These are phyloP conservation scores for Orbilia ellipsospora DNA, from an alignment of 2,329 filamentous ascomycete genomes.

Conservation along the genomic window DNA sequence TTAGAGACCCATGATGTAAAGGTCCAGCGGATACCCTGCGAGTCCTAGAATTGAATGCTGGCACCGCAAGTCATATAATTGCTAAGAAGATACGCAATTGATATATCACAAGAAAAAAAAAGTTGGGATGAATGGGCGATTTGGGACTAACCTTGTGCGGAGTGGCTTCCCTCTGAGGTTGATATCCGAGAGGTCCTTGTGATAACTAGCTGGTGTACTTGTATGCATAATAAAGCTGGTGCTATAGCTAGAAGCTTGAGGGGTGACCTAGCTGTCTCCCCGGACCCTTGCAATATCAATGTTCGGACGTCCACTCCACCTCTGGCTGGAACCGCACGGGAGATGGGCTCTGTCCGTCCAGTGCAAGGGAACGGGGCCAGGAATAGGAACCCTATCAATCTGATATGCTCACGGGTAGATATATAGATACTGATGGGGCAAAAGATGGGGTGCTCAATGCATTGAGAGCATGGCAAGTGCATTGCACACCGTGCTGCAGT, in stretches of 20 bases:
- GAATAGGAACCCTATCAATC: conserved; percentile 35
- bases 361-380: conserved; percentile 38
- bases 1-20: conserved; percentile 12
- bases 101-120: background rate
- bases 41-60: too few species aligned
- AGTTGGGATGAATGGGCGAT: conserved; percentile 44
- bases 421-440: conserved; percentile 14
- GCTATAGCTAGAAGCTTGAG: conserved; percentile 35
- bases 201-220: conserved; percentile 24
- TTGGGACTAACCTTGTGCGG: conserved; percentile 20
- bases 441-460: conserved; percentile 17
- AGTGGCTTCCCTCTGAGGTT: background rate
- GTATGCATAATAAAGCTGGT: conserved; percentile 42
- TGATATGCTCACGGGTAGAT: conserved; percentile 11
- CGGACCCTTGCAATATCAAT: conserved; percentile 22
- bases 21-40: too few species aligned
- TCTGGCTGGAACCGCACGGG: conserved; percentile 41
- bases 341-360: conserved; percentile 45
- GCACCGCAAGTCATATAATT: conserved; percentile 28
- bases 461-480: conserved; percentile 52
- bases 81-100: conserved; percentile 11
- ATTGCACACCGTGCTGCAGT: conserved; percentile 35
- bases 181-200: conserved; percentile 32
- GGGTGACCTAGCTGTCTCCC: conserved; percentile 33
- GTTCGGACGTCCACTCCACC: conserved; percentile 9